These are phyloP conservation scores for Alternaria brassicicola DNA, from an alignment of 2,329 filamentous ascomycete species.

Conservation along the genomic window DNA sequence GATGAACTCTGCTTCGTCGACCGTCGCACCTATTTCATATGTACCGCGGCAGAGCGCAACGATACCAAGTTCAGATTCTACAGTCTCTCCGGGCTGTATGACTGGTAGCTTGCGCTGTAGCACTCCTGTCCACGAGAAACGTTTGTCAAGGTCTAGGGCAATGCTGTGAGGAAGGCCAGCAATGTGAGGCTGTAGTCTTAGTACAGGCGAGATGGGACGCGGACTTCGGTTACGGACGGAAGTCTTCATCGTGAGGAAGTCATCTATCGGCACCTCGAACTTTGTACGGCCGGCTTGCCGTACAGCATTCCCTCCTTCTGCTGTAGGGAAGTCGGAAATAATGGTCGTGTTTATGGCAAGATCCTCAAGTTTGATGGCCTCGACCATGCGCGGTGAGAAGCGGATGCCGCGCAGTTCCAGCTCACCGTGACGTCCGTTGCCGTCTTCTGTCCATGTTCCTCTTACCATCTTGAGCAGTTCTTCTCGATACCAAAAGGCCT, in stretches of 20 bases:
- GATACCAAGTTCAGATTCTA: slow-evolving; percentile 69
- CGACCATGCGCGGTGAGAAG: slow-evolving; percentile 78
- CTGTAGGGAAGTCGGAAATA: slow-evolving; percentile 17
- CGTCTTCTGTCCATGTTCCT: slow-evolving; percentile 73
- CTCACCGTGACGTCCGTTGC: slow-evolving; percentile 62
- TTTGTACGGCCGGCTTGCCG: slow-evolving; percentile 53
- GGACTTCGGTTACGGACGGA: slow-evolving; percentile 75
- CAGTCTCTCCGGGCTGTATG: slow-evolving; percentile 64
- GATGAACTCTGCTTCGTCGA: slow-evolving; percentile 75
- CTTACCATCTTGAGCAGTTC: slow-evolving; percentile 73
- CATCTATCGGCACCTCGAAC: slow-evolving; percentile 61
- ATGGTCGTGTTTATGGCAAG: slow-evolving; percentile 65
- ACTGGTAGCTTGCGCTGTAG: slow-evolving; percentile 75
- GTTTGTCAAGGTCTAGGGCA: slow-evolving; percentile 80
- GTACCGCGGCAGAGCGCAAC: slow-evolving; percentile 79
- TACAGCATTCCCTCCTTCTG: slow-evolving; percentile 16
- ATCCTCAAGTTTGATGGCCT: slow-evolving; percentile 81
- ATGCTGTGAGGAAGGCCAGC: slow-evolving; percentile 73
- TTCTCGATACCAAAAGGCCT: slow-evolving; percentile 92
- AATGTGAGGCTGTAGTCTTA: slow-evolving; percentile 78
- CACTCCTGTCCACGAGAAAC: slow-evolving; percentile 83
- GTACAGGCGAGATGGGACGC: slow-evolving; percentile 70
- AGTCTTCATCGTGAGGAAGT: slow-evolving; percentile 73
- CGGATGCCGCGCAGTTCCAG: slow-evolving; percentile 80
- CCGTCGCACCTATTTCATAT: slow-evolving; percentile 79